Conservation (phyloP, 805 yeast species). For the Saturnispora zaruensis region DNA sequence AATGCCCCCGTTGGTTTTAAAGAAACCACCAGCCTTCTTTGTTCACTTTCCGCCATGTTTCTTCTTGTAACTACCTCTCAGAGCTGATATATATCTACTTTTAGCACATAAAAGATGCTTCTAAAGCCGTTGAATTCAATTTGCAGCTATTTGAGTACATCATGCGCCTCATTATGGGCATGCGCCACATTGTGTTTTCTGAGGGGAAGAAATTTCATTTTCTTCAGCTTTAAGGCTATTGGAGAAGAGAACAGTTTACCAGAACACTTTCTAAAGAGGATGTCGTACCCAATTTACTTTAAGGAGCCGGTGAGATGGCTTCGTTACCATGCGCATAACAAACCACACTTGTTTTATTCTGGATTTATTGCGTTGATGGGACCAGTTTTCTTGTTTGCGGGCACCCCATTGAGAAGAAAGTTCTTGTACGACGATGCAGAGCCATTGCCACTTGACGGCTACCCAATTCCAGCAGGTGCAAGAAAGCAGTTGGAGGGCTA, state of each 20-base stretch:
- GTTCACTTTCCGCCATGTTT: not conserved
- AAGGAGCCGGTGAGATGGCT: conserved; percentile 60
- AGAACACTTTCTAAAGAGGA: not conserved
- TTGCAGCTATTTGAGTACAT: no score
- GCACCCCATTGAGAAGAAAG: conserved; percentile 63
- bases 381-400: conserved; percentile 50
- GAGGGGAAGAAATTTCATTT: not conserved
- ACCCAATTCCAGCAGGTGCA: conserved; percentile 47
- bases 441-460: conserved; percentile 51
- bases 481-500: conserved; percentile 46
- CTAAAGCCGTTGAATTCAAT: not conserved
- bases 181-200: not conserved
- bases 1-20: conserved; percentile 16
- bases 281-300: conserved; percentile 45
- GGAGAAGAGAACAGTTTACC: not conserved
- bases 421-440: conserved; percentile 56
- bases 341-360: conserved; percentile 66
- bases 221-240: not conserved
- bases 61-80: not conserved
- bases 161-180: not conserved
- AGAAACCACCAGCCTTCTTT: conserved; percentile 5
- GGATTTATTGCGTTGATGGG: conserved; percentile 57
- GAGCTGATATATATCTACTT: not conserved
- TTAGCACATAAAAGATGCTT: not conserved
- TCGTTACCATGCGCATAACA: conserved; percentile 67